Base-by-base conservation (phyloP, 1,284 basidiomycete genomes). In the Papiliotrema flavescens region DNA sequence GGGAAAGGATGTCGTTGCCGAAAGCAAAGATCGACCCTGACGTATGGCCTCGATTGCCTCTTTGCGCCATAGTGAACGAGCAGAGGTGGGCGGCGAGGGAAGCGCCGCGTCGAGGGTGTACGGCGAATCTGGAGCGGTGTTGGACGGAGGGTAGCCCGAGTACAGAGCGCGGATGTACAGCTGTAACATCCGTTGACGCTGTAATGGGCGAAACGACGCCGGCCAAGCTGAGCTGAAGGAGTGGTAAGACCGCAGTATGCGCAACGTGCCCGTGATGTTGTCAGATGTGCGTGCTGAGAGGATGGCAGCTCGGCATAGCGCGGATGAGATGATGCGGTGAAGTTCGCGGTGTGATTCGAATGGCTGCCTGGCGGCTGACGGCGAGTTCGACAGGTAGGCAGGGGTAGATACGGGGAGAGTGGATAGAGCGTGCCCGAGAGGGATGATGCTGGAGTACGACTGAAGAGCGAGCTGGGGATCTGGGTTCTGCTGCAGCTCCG, bases 1-100 rank as follows among this genome's bases (percentile, higher is more conserved):
- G 7, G 95, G 95, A 69, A 98, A 95, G 0, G 67, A 75, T 0
- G 90, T 92, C 51, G 83, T 83, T 2, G 81, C 79, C 49, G 76
- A 81, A 23, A 94, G 71, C 42, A 92, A 78, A 1, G 81, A 79
- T 28, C 84, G 82, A 54, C 88, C 88, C 56, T 87, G 84, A 19
- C 82, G 80, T n/a, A 88, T 79, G 15, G 86, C 80, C 0, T 82
- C 82, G 15, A 83, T 80, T 0, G 85, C 85, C 20, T 83, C 82
- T 28, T 79, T 80, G 22, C 85, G 74, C 89, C 89, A 91, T 1
- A 79, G 68, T 0, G 79, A 78, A 1, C 79, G 76, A 40, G 76
- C 79, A n/a, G 70, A 58, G 19, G 63, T 14, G 3, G 36, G 8
- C 14, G 52, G 47, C 20, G 70, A 61, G 17, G 69, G 50, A 7